Conservation (phyloP, 805 yeast genomes). For the Cyberlindnera mrakii region DNA sequence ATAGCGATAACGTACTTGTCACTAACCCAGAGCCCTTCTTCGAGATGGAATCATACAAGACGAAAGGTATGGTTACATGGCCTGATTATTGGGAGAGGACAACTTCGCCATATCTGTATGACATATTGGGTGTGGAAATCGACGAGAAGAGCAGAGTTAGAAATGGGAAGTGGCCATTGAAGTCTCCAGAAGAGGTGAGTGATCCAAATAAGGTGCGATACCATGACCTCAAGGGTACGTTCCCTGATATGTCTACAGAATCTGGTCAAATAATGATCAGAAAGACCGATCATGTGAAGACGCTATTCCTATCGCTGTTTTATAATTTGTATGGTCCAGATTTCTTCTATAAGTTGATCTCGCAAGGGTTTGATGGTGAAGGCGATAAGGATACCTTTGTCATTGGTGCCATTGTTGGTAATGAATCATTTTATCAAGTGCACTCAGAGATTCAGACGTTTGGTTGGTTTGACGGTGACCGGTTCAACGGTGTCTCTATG, state of each 20-base stretch:
- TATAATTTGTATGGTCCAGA: conserved; percentile 64
- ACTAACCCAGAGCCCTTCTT: conserved; percentile 42
- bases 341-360: conserved; percentile 59
- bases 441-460: conserved; percentile 21
- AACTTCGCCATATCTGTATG: conserved; percentile 54
- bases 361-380: conserved; percentile 73
- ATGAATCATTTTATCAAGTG: conserved; percentile 43
- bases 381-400: conserved; percentile 78
- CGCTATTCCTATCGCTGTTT: conserved; percentile 53
- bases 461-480: conserved; percentile 26
- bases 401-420: conserved; percentile 45
- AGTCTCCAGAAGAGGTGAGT: conserved; percentile 3
- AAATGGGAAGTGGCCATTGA: conserved; percentile 19
- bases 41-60: conserved; percentile 35
- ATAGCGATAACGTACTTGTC: conserved; percentile 64
- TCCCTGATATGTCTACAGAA: conserved; percentile 65
- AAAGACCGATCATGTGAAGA: conserved; percentile 51
- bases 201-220: conserved; percentile 32
- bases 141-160: conserved; percentile 19
- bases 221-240: conserved; percentile 58
- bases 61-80: conserved; percentile 58
- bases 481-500: conserved; percentile 68
- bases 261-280: conserved; percentile 64
- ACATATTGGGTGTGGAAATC: conserved; percentile 40
- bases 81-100: conserved; percentile 75